A percentile compares a stretch with the other conserved stretches of the same genome.
Evolutionary conservation across 306 rosid species (phyloP).

Genomic region (Vachellia collinsii): DNA sequence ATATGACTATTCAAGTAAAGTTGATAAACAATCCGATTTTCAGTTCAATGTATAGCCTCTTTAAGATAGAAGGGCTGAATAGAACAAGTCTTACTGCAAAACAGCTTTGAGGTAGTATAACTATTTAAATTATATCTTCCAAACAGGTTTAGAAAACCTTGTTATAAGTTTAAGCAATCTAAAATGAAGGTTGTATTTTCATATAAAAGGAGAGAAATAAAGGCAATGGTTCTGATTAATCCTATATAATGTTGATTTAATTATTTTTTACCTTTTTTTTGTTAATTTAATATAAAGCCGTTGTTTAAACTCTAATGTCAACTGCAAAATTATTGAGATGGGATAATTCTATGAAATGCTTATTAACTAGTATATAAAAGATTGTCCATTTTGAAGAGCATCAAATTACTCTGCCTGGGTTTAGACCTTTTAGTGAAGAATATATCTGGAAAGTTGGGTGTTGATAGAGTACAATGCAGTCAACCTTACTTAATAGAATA

Average conservation of each 20-base stretch:
- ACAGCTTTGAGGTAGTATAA: not conserved
- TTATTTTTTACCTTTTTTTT: no score
- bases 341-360: not conserved
- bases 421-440: not conserved
- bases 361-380: not conserved
- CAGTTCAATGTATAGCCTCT: not conserved
- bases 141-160: slow-evolving; percentile 18
- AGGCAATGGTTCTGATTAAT: not conserved
- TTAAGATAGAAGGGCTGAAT: not conserved
- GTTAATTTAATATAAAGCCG: not conserved
- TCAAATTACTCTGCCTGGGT: no score
- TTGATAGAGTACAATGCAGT: not conserved
- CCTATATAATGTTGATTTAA: no score
- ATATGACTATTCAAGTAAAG: not conserved
- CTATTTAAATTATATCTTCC: slow-evolving; percentile 4
- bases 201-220: not conserved
- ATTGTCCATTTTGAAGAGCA: not conserved
- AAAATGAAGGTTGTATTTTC: no score
- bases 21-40: not conserved
- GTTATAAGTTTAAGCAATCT: slow-evolving; percentile 3
- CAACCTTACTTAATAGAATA: no score
- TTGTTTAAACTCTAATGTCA: not conserved
- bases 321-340: not conserved
- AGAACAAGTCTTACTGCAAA: not conserved
- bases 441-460: not conserved